Conservation (phyloP, 2,329 filamentous ascomycete genomes). For the Gaeumannomyces tritici region DNA sequence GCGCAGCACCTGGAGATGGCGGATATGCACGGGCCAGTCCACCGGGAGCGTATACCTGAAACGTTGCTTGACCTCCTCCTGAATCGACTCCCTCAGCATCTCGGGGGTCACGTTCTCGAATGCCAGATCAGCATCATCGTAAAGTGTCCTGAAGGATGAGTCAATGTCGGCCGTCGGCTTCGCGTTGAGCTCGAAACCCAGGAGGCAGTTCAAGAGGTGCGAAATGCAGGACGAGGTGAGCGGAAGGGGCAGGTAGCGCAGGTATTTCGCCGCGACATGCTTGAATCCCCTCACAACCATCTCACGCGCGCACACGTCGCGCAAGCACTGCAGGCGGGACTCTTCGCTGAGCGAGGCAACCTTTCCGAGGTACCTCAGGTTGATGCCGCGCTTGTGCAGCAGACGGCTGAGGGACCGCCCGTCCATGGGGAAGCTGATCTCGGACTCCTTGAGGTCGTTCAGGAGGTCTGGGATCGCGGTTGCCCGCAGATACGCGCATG, state of each 20-base stretch:
- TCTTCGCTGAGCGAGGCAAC: conserved; percentile 63
- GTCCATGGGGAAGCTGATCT: conserved; percentile 97
- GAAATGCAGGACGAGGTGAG: conserved; percentile 72
- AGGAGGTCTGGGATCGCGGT: conserved; percentile 78
- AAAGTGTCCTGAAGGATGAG: conserved; percentile 61
- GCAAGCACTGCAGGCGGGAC: conserved; percentile 66
- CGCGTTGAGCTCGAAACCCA: conserved; percentile 68
- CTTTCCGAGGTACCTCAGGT: conserved; percentile 89
- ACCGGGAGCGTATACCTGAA: conserved; percentile 67
- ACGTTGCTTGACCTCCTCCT: conserved; percentile 60
- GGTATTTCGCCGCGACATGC: conserved; percentile 71
- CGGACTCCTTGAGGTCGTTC: conserved; percentile 79
- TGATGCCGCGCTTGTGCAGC: conserved; percentile 94
- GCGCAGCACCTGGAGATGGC: conserved; percentile 75
- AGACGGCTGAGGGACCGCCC: conserved; percentile 82
- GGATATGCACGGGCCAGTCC: conserved; percentile 58
- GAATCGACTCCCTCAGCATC: conserved; percentile 57
- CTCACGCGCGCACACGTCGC: conserved; percentile 72
- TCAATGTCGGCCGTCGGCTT: conserved; percentile 73
- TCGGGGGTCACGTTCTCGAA: conserved; percentile 75
- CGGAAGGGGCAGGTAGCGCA: conserved; percentile 69
- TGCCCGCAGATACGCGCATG: conserved; percentile 67
- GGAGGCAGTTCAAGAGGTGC: conserved; percentile 87
- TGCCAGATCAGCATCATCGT: conserved; percentile 69
- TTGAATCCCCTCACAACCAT: conserved; percentile 96